Base-by-base conservation (phyloP, 2,329 filamentous ascomycete genomes). In the Ophiostoma ips region DNA sequence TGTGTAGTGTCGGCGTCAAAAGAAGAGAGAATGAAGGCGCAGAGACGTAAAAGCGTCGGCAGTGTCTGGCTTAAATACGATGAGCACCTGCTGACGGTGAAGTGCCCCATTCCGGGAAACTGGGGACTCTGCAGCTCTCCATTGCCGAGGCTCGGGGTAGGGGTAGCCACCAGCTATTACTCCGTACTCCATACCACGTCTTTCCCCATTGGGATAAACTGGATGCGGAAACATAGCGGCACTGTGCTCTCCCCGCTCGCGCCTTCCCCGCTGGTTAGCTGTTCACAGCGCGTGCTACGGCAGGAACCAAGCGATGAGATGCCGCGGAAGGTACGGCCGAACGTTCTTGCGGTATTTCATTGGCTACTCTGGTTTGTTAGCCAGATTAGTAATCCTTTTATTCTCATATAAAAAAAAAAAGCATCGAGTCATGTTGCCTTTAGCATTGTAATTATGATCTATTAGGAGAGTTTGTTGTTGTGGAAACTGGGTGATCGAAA, bases 131-230 rank as follows among this genome's bases (percentile, higher is more conserved):
- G 44, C 21, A 36, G 31, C 28, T 47, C 8, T n/a, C 24, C 46
- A 46, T 49, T 49, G 50, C 50, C 50, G 50, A 52, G 50, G 50
- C 46, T 52, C 40, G 34, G 36, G 40, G 31, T 33, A 31, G 21
- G 33, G 34, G 33, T 21, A n/a, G 19, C 38, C 38, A 31, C 21
- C 19, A 41, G 38, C 38, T 21, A 28, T 21, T 38, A n/a, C n/a
- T n/a, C n/a, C n/a, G n/a, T n/a, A n/a, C n/a, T n/a, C n/a, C n/a
- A n/a, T n/a, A n/a, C n/a, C n/a, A 30, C 36, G 33, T 35, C 16
- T 52, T 47, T 36, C 50, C 46, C 18, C 8, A 37, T 52, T 46
- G 46, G 50, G 46, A 21, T 43, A 30, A 11, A 21, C 45, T 30
- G 49, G 33, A 11, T 43, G 36, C 49, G 49, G 49, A 44, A 51